phyloP scores from a whole-genome alignment of 2,329 filamentous ascomycete genomes.

The Pseudogymnoascus sp. region DNA sequence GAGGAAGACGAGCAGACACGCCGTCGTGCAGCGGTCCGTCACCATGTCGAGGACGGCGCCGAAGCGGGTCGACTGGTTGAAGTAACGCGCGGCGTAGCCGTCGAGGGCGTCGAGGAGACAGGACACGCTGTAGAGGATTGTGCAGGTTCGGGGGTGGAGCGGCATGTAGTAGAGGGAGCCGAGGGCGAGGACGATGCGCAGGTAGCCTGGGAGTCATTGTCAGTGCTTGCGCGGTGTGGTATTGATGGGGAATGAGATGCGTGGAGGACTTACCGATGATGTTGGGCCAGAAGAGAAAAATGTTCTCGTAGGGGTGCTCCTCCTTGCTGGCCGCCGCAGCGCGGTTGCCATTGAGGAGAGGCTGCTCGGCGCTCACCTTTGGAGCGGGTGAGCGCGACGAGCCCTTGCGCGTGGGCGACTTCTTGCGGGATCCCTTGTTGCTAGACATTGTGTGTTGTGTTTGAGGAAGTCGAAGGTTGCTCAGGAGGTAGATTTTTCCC shows the following conservation, averaged over 20 bases:
- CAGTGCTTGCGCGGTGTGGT: not conserved
- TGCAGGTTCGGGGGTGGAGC: conserved; percentile 92
- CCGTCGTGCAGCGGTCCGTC: conserved; percentile 93
- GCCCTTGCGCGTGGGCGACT: conserved; percentile 4
- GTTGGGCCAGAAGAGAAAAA: conserved; percentile 76
- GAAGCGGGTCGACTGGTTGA: conserved; percentile 90
- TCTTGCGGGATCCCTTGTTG: conserved; percentile 6
- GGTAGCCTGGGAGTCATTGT: conserved; percentile 51
- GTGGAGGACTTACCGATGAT: conserved; percentile 54
- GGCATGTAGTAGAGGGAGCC: conserved; percentile 99
- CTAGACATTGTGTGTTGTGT: not conserved
- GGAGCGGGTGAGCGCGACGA: not conserved
- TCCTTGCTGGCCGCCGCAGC: conserved; percentile 31
- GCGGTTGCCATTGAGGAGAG: conserved; percentile 40
- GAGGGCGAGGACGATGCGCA: conserved; percentile 70
- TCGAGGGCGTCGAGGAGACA: conserved; percentile 94
- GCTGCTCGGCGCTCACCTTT: conserved; percentile 12
- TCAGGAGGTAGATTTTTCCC: conserved; percentile 4
- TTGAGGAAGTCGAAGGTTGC: not conserved
- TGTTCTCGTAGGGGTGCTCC: conserved; percentile 54
- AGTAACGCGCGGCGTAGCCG: conserved; percentile 78
- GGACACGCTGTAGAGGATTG: conserved; percentile 82
- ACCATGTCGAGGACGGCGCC: conserved; percentile 98
- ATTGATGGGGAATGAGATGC: not conserved
- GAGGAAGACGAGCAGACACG: conserved; percentile 89